A percentile compares a stretch with the other conserved stretches of the same genome.
phyloP scores from a whole-genome alignment of 2,329 filamentous ascomycete species.

The Diaporthe ilicicola region DNA sequence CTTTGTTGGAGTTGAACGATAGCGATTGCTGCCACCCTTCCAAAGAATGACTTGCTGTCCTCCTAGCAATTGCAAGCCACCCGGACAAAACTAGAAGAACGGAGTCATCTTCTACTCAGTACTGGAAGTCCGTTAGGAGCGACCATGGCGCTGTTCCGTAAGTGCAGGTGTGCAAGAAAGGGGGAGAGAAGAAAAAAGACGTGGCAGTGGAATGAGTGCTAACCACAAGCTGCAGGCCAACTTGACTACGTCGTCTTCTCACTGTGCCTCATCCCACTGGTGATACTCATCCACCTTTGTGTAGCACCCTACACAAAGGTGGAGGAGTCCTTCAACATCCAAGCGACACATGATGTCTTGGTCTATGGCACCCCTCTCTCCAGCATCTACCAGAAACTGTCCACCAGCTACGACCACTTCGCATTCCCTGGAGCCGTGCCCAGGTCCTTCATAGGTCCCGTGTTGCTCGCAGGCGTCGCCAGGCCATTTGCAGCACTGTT shows the following conservation, averaged over 20 bases:
- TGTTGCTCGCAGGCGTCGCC: conserved; percentile 77
- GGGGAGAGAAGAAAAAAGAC: not conserved
- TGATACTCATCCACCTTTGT: conserved; percentile 74
- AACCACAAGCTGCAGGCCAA: conserved; percentile 24
- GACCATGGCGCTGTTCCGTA: not conserved
- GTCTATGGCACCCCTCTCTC: conserved; percentile 76
- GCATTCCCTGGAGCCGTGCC: conserved; percentile 91
- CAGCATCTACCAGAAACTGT: conserved; percentile 62
- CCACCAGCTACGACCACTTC: conserved; percentile 83
- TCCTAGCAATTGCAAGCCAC: not conserved
- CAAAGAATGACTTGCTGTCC: not conserved
- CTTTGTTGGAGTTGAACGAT: not conserved
- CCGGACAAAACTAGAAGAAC: not conserved
- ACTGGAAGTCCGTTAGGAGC: not conserved
- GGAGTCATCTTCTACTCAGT: not conserved
- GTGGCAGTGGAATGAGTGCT: not conserved
- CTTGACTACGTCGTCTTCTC: conserved; percentile 56
- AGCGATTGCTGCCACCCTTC: too few species aligned
- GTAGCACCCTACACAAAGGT: conserved; percentile 93
- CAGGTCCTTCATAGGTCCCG: conserved; percentile 85
- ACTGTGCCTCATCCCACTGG: conserved; percentile 64
- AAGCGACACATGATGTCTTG: conserved; percentile 90
- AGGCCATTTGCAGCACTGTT: conserved; percentile 70
- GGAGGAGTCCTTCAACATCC: conserved; percentile 97
- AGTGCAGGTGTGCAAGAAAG: not conserved